These are phyloP conservation scores for Globisporangium alternatum DNA, from an alignment of 352 stramenopile genomes.

Conservation along the genomic window DNA sequence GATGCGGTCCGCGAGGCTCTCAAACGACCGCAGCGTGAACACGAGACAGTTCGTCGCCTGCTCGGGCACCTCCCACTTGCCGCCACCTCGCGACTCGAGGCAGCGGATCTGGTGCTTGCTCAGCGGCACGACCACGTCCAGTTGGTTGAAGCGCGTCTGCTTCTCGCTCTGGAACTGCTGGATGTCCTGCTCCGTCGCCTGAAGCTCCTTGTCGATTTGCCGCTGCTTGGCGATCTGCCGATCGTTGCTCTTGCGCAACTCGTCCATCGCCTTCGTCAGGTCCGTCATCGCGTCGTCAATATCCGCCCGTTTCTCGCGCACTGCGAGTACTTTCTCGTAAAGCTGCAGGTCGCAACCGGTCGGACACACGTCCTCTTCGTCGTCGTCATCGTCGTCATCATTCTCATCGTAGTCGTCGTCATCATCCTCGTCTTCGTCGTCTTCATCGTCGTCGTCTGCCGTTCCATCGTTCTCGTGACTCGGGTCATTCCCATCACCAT, in stretches of 20 bases:
- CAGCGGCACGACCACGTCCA: slow-evolving; percentile 81
- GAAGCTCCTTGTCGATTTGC: slow-evolving; percentile 91
- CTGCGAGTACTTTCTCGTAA: slow-evolving; percentile 91
- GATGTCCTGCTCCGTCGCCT: slow-evolving; percentile 86
- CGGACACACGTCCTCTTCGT: slow-evolving; percentile 91
- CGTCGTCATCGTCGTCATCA: slow-evolving; percentile 89
- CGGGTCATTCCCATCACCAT: slow-evolving; percentile 26
- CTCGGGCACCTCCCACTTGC: slow-evolving; percentile 47
- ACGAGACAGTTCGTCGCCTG: slow-evolving; percentile 60
- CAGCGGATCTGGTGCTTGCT: slow-evolving; percentile 73
- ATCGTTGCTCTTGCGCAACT: slow-evolving; percentile 86
- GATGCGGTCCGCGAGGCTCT: slow-evolving; percentile 67
- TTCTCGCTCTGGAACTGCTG: slow-evolving; percentile 93
- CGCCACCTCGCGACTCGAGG: slow-evolving; percentile 24
- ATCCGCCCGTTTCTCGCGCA: slow-evolving; percentile 90
- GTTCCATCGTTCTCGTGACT: slow-evolving; percentile 58
- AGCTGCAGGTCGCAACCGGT: slow-evolving; percentile 84
- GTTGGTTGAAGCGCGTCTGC: slow-evolving; percentile 88
- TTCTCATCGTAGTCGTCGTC: slow-evolving; percentile 83
- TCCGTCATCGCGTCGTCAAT: slow-evolving; percentile 89
- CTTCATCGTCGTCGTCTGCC: slow-evolving; percentile 67
- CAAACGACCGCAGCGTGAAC: slow-evolving; percentile 63
- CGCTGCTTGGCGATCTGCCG: slow-evolving; percentile 80
- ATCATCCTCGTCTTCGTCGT: slow-evolving; percentile 71
- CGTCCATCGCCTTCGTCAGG: slow-evolving; percentile 83